Evolutionary conservation across 2,329 filamentous ascomycete genomes (phyloP).

Genomic region (Cordyceps cateniannulata): DNA sequence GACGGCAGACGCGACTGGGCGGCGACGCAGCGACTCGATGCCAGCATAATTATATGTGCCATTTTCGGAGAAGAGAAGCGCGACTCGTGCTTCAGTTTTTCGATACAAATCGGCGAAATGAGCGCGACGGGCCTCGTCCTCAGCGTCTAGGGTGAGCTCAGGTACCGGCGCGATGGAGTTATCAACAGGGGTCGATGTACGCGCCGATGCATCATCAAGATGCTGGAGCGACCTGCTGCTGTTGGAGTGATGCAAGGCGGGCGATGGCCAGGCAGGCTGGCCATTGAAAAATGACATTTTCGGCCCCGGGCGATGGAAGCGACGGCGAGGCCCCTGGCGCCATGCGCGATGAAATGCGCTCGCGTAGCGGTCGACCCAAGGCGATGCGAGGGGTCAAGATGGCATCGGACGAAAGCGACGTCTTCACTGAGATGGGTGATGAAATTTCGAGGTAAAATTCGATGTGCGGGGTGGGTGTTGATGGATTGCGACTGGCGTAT

Average conservation of each 20-base stretch:
- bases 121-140: conserved; percentile 66
- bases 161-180: conserved; percentile 46
- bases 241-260: conserved; percentile 42
- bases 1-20: conserved; percentile 31
- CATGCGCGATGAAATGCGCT: conserved; percentile 48
- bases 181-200: conserved; percentile 46
- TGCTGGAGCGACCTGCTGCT: conserved; percentile 47
- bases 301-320: conserved; percentile 42
- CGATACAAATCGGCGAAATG: conserved; percentile 74
- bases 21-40: conserved; percentile 47
- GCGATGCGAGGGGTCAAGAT: conserved; percentile 41
- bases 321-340: conserved; percentile 43
- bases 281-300: conserved; percentile 63
- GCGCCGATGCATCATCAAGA: conserved; percentile 53
- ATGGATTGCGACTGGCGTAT: conserved; percentile 44
- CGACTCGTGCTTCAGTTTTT: conserved; percentile 69
- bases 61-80: conserved; percentile 62
- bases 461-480: conserved; percentile 40
- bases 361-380: conserved; percentile 44
- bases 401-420: conserved; percentile 42
- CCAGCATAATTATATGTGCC: conserved; percentile 45
- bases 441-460: conserved; percentile 31
- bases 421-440: conserved; percentile 46
- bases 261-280: conserved; percentile 58
- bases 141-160: conserved; percentile 53